Evolutionary conservation across 768 basidiomycete genomes (phyloP).

Genomic region (Lactarius akahatsu): DNA sequence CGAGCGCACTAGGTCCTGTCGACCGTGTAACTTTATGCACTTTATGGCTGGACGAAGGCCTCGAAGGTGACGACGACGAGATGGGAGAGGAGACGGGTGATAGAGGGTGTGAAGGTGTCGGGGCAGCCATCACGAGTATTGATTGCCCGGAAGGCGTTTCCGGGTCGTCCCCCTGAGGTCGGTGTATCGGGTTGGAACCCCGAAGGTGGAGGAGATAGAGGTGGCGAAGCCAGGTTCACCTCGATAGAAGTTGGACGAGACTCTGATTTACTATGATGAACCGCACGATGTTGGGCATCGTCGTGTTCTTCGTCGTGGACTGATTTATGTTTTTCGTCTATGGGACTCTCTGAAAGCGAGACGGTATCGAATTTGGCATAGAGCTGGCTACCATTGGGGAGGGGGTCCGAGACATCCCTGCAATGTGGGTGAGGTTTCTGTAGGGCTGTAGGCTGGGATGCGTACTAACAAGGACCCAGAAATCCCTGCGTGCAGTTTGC

Average conservation of each 20-base stretch:
- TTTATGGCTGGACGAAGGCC: slow-evolving; percentile 31
- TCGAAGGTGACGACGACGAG: slow-evolving; percentile 30
- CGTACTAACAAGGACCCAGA: slow-evolving; percentile 9
- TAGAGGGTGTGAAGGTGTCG: slow-evolving; percentile 34
- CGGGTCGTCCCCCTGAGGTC: slow-evolving; percentile 13
- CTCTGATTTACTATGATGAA: slow-evolving; percentile 1
- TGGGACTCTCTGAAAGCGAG: slow-evolving; percentile 17
- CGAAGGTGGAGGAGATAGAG: slow-evolving; percentile 18
- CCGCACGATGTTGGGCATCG: slow-evolving; percentile 3
- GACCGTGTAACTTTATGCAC: slow-evolving; percentile 51
- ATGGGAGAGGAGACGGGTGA: slow-evolving; percentile 38
- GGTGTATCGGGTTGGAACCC: slow-evolving; percentile 22
- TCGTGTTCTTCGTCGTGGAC: not conserved
- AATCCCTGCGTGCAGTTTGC: not conserved
- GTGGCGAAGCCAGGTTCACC: slow-evolving; percentile 5
- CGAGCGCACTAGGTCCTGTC: slow-evolving; percentile 65
- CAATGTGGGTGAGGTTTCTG: slow-evolving; percentile 1
- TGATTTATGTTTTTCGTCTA: slow-evolving; percentile 1
- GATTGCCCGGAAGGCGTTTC: slow-evolving; percentile 9
- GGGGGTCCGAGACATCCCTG: slow-evolving; percentile 36
- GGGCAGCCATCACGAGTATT: not conserved
- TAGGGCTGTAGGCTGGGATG: slow-evolving; percentile 1
- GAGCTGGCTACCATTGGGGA: slow-evolving; percentile 30
- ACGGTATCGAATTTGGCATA: slow-evolving; percentile 20
- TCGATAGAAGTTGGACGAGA: slow-evolving; percentile 15